Evolutionary conservation across 192 early-diverging fungal species (phyloP).

Genomic region (Backusella westeae): DNA sequence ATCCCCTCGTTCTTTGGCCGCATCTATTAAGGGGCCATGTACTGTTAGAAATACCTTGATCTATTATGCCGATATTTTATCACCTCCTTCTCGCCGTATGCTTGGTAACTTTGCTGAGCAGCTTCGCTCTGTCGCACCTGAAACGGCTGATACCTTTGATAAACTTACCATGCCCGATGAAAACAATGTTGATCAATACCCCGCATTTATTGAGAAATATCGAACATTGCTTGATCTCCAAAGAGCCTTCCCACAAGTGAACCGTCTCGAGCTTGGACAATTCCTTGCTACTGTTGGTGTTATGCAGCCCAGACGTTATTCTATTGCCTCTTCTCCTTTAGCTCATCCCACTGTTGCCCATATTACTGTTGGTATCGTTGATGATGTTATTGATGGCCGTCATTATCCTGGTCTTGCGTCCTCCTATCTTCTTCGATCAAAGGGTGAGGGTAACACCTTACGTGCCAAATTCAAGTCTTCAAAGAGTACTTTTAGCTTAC

Average conservation of each 20-base stretch:
- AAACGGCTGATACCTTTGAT: conserved; percentile 33
- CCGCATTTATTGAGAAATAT: conserved; percentile 38
- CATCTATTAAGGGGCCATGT: conserved; percentile 37
- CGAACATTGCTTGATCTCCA: conserved; percentile 51
- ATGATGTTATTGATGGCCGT: conserved; percentile 24
- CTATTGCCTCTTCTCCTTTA: conserved; percentile 71
- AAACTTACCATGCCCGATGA: conserved; percentile 32
- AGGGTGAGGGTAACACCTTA: neutral
- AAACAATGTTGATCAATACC: conserved; percentile 32
- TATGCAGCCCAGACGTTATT: conserved; percentile 86
- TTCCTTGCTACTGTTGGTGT: conserved; percentile 37
- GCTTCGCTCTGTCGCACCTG: conserved; percentile 31
- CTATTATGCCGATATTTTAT: conserved; percentile 45
- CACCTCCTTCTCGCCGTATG: conserved; percentile 42
- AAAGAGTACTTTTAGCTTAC: conserved; percentile 60
- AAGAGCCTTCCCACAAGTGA: conserved; percentile 37
- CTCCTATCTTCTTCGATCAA: conserved; percentile 19
- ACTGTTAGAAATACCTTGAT: conserved; percentile 47
- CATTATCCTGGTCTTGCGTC: conserved; percentile 37
- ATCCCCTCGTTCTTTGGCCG: conserved; percentile 46
- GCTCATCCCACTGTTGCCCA: conserved; percentile 19
- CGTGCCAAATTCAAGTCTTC: conserved; percentile 31
- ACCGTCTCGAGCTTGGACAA: conserved; percentile 36
- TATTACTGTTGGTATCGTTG: conserved; percentile 33
- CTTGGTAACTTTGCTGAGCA: conserved; percentile 37